phyloP scores from a whole-genome alignment of 1,284 basidiomycete species.

The Naganishia albida region DNA sequence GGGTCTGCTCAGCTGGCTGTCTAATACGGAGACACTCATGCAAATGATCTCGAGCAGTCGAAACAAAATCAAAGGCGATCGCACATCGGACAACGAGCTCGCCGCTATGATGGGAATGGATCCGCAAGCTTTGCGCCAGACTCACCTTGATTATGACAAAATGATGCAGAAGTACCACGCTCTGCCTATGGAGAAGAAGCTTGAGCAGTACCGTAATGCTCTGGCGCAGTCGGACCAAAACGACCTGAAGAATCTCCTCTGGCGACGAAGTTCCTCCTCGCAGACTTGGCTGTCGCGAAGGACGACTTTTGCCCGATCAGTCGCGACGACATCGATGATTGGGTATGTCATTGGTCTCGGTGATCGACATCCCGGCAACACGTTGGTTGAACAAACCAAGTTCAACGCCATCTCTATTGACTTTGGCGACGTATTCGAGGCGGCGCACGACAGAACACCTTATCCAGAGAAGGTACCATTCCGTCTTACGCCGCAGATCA shows the following conservation, averaged over 20 bases:
- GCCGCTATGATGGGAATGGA: slow-evolving; percentile 47
- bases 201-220: slow-evolving; percentile 43
- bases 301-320: slow-evolving; percentile 48
- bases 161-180: slow-evolving; percentile 45
- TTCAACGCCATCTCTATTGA: slow-evolving; percentile 52
- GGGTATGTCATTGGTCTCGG: slow-evolving; percentile 50
- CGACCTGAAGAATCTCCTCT: slow-evolving; percentile 47
- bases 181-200: slow-evolving; percentile 45
- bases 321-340: slow-evolving; percentile 46
- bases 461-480: slow-evolving; percentile 50
- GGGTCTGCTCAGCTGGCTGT: slow-evolving; percentile 47
- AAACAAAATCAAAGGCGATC: slow-evolving; percentile 41
- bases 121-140: slow-evolving; percentile 26
- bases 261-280: slow-evolving; percentile 45
- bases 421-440: slow-evolving; percentile 48
- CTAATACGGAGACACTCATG: slow-evolving; percentile 47
- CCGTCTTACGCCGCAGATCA: slow-evolving; percentile 50
- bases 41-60: slow-evolving; percentile 43
- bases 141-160: slow-evolving; percentile 27
- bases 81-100: slow-evolving; percentile 42
- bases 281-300: slow-evolving; percentile 49
- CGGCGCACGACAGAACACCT: slow-evolving; percentile 21
- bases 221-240: slow-evolving; percentile 46
- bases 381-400: slow-evolving; percentile 48
- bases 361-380: slow-evolving; percentile 49